Evolutionary conservation across 352 stramenopile species (phyloP).

Genomic region (Saprolegnia diclina): DNA sequence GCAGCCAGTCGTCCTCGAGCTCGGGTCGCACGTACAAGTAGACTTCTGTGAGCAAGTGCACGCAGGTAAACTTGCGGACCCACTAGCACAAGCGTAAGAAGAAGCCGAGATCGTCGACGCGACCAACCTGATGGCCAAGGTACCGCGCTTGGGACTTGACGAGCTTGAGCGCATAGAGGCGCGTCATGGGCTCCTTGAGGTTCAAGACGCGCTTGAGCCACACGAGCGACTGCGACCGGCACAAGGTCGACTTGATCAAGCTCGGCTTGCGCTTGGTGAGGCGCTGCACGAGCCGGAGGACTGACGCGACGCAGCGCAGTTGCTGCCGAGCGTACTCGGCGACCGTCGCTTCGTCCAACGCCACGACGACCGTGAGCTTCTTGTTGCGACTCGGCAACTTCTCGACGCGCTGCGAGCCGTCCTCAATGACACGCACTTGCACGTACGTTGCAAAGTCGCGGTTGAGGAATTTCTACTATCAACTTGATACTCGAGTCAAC

Average conservation of each 20-base stretch:
- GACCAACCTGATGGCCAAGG: conserved; percentile 68
- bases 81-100: no score
- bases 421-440: conserved; percentile 45
- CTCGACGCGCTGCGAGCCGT: conserved; percentile 49
- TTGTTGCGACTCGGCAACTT: conserved; percentile 55
- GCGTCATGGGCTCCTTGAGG: conserved; percentile 51
- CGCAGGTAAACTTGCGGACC: conserved; percentile 81
- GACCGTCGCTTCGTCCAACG: conserved; percentile 51
- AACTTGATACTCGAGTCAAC: neutral
- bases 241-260: conserved; percentile 77
- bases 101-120: no score
- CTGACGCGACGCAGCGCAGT: conserved; percentile 67
- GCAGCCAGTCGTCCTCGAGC: conserved; percentile 75
- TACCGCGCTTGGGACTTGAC: conserved; percentile 83
- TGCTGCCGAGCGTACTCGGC: conserved; percentile 62
- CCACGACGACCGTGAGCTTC: conserved; percentile 40
- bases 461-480: conserved; percentile 70
- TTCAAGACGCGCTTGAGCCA: conserved; percentile 29
- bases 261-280: conserved; percentile 81
- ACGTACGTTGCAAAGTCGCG: conserved; percentile 76
- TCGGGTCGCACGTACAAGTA: conserved; percentile 73
- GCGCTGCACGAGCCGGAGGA: conserved; percentile 73
- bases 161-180: conserved; percentile 74
- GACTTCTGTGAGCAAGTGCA: conserved; percentile 66
- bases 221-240: conserved; percentile 59